Evolutionary conservation across 2,329 filamentous ascomycete species (phyloP), one percentile per base, ranked within the genome.

Genomic region (Sordariomycetes sp.): DNA sequence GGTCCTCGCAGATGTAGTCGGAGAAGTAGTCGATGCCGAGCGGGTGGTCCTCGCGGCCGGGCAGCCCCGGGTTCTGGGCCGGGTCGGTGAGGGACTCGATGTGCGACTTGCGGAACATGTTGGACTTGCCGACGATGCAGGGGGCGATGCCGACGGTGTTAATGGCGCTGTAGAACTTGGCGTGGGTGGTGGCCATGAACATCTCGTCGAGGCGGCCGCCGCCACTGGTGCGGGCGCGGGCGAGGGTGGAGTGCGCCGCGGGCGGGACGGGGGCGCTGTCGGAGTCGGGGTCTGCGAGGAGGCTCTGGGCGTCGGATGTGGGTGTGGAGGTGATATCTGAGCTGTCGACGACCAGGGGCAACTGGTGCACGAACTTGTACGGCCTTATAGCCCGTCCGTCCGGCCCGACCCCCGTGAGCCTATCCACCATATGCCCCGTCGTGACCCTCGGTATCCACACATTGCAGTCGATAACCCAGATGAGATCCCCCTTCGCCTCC

Each of bases 161-260:
- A 79, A 99, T 99, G 61, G 93, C 94, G 10, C 87, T 88, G 75
- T 99, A 99, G 78, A 99, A 97, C 69, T 99, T 99, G 65, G 91
- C 90, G 70, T 99, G 94, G 0, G 90, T 85, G 0, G 91, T 94
- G 0, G 90, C 87, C 80, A 99, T 88, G 74, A 97, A 99, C 71
- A 93, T 84, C 69, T 99, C 94, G 69, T 99, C 94, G 0, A 99
- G 79, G 0, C 91, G 82, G 6, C 91, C 92, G 24, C 95, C 94
- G 40, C 85, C 85, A 48, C 75, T 72, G 10, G 68, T 64, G 63
- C 63, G 65, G 16, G 74, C 64, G 18, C 67, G 65, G 4, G 69
- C 64, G 2, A 70, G 25, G 37, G 70, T 35, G 2, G 53, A 51
- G 12, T 55, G 53, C 18, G 20, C 20, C 22, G 25, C 53, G 25